A percentile compares a stretch with the other conserved stretches of the same genome.
These are phyloP conservation scores for Alternaria triticina DNA, from an alignment of 2,329 filamentous ascomycete genomes.

Conservation along the genomic window DNA sequence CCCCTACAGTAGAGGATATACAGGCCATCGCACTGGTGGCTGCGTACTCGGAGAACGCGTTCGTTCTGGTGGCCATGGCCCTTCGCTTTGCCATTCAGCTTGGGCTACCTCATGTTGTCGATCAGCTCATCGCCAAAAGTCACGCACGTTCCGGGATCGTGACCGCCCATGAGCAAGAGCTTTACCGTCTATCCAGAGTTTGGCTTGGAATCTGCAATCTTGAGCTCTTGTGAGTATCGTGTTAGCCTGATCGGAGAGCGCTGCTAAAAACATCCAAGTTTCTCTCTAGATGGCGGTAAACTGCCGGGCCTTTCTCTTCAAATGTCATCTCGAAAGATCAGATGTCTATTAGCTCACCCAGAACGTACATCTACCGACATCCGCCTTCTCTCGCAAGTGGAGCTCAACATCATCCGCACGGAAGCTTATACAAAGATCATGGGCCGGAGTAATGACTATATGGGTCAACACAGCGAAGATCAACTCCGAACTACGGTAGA, in stretches of 20 bases:
- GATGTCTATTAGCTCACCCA: conserved; percentile 53
- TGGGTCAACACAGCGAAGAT: conserved; percentile 22
- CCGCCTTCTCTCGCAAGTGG: conserved; percentile 60
- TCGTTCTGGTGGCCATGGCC: conserved; percentile 58
- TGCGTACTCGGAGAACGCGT: conserved; percentile 61
- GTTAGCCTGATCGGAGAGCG: too few species aligned
- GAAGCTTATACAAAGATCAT: conserved; percentile 36
- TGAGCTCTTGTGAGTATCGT: conserved; percentile 50
- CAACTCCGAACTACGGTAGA: conserved; percentile 25
- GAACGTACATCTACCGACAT: conserved; percentile 57
- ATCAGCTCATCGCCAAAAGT: conserved; percentile 49
- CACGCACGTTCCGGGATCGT: not conserved
- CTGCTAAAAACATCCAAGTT: conserved; percentile 33
- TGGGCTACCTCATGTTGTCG: conserved; percentile 49
- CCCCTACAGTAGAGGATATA: conserved; percentile 56
- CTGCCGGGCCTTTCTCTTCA: conserved; percentile 47
- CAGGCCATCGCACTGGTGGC: conserved; percentile 61
- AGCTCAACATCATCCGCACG: conserved; percentile 53
- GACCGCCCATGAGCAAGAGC: conserved; percentile 34
- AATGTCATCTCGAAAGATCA: conserved; percentile 52
- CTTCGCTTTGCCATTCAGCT: conserved; percentile 59
- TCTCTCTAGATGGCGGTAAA: conserved; percentile 56
- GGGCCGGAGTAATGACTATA: conserved; percentile 7
- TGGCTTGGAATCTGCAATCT: conserved; percentile 62
- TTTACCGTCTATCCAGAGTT: conserved; percentile 51